These are phyloP conservation scores for Adenanthera pavonina DNA, from an alignment of 306 rosid species.

Conservation along the genomic window DNA sequence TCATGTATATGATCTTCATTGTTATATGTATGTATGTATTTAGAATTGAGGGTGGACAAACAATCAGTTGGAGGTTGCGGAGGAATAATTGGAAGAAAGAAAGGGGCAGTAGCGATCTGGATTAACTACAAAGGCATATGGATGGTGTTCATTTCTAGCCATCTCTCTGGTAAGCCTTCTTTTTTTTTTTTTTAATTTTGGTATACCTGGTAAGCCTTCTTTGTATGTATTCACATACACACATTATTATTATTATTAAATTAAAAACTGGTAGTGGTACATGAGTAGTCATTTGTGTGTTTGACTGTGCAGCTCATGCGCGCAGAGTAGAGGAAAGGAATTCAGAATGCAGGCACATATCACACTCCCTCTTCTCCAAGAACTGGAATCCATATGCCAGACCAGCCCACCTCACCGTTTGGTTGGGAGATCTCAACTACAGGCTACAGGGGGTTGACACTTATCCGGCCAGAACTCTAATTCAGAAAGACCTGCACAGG, in stretches of 20 bases:
- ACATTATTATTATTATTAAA: too few species aligned
- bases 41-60: conserved; percentile 67
- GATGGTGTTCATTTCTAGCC: conserved; percentile 75
- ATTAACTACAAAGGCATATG: conserved; percentile 67
- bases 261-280: background rate
- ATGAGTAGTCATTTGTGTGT: background rate
- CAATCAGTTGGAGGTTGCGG: conserved; percentile 66
- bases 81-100: conserved; percentile 75
- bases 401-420: conserved; percentile 62
- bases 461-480: conserved; percentile 55
- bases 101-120: conserved; percentile 79
- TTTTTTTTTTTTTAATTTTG: too few species aligned
- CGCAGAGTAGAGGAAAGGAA: conserved; percentile 71
- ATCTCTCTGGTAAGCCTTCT: conserved; percentile 67
- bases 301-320: conserved; percentile 63
- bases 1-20: background rate
- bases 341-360: conserved; percentile 57
- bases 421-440: conserved; percentile 89
- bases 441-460: conserved; percentile 63
- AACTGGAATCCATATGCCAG: conserved; percentile 61
- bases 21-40: background rate
- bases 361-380: conserved; percentile 66
- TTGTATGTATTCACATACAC: background rate
- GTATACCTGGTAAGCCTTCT: too few species aligned
- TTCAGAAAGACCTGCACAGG: conserved; percentile 53